Evolutionary conservation across 371 early-diverging fungal genomes (phyloP), one percentile per base, ranked within the genome.

Genomic region (Apophysomyces variabilis): DNA sequence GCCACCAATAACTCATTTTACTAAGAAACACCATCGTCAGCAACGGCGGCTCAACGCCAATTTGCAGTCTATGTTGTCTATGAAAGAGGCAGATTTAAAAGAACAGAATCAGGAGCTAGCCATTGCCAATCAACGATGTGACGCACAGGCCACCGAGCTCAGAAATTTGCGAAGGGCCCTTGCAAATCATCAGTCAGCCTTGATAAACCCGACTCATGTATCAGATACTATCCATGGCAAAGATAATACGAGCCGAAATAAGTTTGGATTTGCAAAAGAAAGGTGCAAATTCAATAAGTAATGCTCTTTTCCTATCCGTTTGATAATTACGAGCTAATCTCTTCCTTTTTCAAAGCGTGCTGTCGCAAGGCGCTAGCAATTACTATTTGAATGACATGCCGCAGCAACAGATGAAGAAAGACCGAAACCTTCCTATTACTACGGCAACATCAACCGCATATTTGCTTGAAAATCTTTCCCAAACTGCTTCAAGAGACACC

Each of bases 31-130:
- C 14, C 43, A 56, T 46, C 9, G 13, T 14, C 58, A 79, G 74
- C 62, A 70, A 59, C 62, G 62, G 8, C 66, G 65, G 9, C 60
- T 62, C 32, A 67, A 69, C 14, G 60, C 50, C 26, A 69, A 59
- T 41, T 58, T 79, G 9, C 74, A 79, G 58, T 57, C 72, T 7
- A 58, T 71, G 21, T 21, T 79, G 16, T 46, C 71, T 14, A 57
- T 43, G 38, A 79, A 76, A 62, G 79, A 79, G 12, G 47, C 68
- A 9, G 74, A 79, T 35, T 43, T 72, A 5, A 66, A 71, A 38
- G 72, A 76, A 16, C 65, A 70, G 16, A 68, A 67, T 5, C 73
- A 75, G 18, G 68, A 64, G 16, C 43, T 72, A 3, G 44, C 54
- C 1, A 38, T 67, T 11, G 60, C 62, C 11, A 66, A 59, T 4